Evolutionary conservation across 441 rosid genomes (phyloP), one percentile per base, ranked within the genome.

Genomic region (Brassica balearica): DNA sequence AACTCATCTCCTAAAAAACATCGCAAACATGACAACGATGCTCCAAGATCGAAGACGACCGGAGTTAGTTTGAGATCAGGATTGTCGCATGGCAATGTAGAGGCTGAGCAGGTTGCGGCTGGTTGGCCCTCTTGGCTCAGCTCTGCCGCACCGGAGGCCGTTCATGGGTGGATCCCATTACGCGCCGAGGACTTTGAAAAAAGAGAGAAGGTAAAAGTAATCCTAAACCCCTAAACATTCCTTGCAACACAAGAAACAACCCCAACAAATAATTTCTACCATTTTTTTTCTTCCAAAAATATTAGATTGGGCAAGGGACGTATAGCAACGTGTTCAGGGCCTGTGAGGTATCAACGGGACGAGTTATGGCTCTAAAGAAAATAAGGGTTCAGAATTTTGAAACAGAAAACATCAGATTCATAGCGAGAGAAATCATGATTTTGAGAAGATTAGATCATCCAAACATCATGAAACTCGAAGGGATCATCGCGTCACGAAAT

Each of bases 121-220:
- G 99, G 99, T 9, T 95, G 99, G 99, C 99, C 97, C 6, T 74
- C 91, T 11, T 95, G 99, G 97, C 90, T 95, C 41, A 91, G 85
- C 19, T 71, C 94, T 11, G 92, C 91, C 6, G 97, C 99, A 3
- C 86, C 85, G 1, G 97, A 93, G 71, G 97, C 97, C 38, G 84
- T 93, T 65, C 85, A 89, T 17, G 99, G 97, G n/a, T 92, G 94
- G 99, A 85, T 90, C 61, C 97, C 97, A 77, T 73, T 90, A 41
- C 85, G 83, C 10, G 88, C 97, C 34, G 34, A 29, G 68, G 87
- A 89, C 81, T 95, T 79, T 65, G 92, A 91, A 86, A 95, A 91
- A 83, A 74, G 92, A 36, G 99, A 95, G 77, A 93, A 95, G 98
- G 98, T 92, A 82, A 27, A 51, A 11, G 3, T 12, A 74, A 4